phyloP scores from a whole-genome alignment of 2,329 filamentous ascomycete species.

The Annulohypoxylon truncatum region DNA sequence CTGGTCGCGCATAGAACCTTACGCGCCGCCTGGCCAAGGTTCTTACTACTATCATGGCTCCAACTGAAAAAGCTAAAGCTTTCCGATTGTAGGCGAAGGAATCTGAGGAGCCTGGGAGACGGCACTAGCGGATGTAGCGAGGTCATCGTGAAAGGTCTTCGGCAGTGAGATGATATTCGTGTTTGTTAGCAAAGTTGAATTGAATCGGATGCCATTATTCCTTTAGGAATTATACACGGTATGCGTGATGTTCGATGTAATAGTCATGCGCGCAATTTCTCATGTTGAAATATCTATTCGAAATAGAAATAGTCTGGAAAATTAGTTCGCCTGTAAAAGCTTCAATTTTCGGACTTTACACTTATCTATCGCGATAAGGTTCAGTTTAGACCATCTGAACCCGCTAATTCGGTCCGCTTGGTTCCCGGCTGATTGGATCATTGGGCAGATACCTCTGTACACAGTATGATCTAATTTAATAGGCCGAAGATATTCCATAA shows the following conservation, averaged over 20 bases:
- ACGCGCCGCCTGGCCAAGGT: constrained; percentile 28
- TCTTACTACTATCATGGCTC: constrained; percentile 46
- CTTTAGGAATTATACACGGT: background rate
- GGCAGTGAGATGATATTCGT: background rate
- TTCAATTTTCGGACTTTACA: constrained; percentile 9
- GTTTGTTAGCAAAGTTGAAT: constrained; percentile 19
- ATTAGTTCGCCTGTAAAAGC: background rate
- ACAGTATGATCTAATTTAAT: background rate
- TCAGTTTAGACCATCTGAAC: constrained; percentile 18
- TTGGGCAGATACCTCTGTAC: background rate
- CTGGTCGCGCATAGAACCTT: constrained; percentile 43
- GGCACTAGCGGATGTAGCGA: constrained; percentile 60
- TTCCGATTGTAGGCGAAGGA: constrained; percentile 77
- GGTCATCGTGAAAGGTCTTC: constrained; percentile 55
- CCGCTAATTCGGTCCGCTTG: constrained; percentile 30
- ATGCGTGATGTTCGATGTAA: background rate
- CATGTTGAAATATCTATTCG: background rate
- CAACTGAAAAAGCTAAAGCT: constrained; percentile 63
- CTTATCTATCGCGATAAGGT: constrained; percentile 6
- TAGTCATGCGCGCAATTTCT: constrained; percentile 9
- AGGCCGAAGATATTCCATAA: constrained; percentile 23
- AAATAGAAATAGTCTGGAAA: background rate
- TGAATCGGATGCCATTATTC: constrained; percentile 21
- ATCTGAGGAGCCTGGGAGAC: constrained; percentile 72
- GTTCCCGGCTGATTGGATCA: constrained; percentile 14